phyloP scores from a whole-genome alignment of 768 basidiomycete species.

The Chalciporus sphaerocephalus region DNA sequence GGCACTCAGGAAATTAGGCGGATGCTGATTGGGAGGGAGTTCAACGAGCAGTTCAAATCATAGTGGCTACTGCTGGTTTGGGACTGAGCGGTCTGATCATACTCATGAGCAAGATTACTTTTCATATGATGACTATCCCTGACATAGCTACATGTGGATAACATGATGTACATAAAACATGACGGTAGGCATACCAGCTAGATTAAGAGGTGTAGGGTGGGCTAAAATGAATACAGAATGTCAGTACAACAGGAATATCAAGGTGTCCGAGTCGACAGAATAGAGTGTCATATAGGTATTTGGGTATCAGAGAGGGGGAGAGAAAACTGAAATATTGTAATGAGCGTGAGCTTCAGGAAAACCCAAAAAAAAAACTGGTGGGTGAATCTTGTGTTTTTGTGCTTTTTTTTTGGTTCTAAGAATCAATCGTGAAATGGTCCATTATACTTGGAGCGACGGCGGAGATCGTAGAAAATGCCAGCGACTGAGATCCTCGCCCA shows the following conservation, averaged over 20 bases:
- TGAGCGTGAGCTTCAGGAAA: background rate
- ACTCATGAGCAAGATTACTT: too few species aligned
- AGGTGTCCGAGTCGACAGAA: too few species aligned
- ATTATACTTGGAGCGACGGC: background rate
- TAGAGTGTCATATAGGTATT: too few species aligned
- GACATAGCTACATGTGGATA: background rate
- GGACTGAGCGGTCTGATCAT: too few species aligned
- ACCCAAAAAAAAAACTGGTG: too few species aligned
- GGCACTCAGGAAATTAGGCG: slow-evolving; percentile 93
- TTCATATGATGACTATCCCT: background rate
- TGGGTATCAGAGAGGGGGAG: background rate
- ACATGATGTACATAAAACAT: background rate
- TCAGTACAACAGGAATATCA: background rate
- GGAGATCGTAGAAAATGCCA: background rate
- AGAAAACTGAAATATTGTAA: background rate
- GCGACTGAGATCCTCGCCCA: background rate
- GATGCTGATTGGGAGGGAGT: slow-evolving; percentile 92
- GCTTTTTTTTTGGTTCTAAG: background rate
- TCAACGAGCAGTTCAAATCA: slow-evolving; percentile 63
- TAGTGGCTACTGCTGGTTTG: slow-evolving; percentile 7
- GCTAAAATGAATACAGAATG: background rate
- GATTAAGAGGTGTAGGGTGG: background rate
- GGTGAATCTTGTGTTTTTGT: too few species aligned
- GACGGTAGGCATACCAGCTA: background rate
- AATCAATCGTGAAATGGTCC: background rate